These are phyloP conservation scores for Saccharomyces kudriavzevii DNA, from an alignment of 805 yeast genomes.

Conservation along the genomic window DNA sequence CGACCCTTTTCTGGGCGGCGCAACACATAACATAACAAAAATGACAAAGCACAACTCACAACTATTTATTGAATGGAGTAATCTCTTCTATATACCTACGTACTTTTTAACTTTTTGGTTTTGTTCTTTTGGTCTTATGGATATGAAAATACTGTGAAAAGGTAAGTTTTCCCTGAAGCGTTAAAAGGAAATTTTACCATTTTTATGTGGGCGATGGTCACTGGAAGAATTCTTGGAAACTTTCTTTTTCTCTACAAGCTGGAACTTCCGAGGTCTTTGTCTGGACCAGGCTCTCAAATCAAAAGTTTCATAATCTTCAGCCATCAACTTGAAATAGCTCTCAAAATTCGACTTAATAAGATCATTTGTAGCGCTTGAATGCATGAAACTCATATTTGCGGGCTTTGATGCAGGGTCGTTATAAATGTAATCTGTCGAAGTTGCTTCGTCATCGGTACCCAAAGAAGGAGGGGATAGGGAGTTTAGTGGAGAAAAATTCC, in stretches of 20 bases:
- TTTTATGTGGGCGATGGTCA: neutral
- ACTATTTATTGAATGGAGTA: too few species aligned
- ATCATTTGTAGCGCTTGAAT: slow-evolving; percentile 2
- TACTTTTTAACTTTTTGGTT: neutral
- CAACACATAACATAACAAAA: neutral
- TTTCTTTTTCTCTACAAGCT: slow-evolving; percentile 1
- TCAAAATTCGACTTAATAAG: slow-evolving; percentile 22
- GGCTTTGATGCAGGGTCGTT: neutral
- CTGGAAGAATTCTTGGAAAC: neutral
- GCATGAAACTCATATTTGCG: neutral
- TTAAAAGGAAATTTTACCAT: neutral
- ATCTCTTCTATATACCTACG: neutral
- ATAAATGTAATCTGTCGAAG: neutral
- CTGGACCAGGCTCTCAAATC: slow-evolving; percentile 15
- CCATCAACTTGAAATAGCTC: slow-evolving; percentile 22
- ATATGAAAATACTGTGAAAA: neutral
- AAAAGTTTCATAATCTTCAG: slow-evolving; percentile 25
- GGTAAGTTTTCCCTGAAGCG: neutral
- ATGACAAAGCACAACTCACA: neutral
- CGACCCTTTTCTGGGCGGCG: neutral
- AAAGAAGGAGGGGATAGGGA: slow-evolving; percentile 6
- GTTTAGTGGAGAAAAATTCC: slow-evolving; percentile 4
- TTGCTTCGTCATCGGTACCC: neutral
- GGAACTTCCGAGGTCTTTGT: slow-evolving; percentile 4
- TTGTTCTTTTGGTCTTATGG: neutral